phyloP scores from a whole-genome alignment of 2,329 filamentous ascomycete genomes.

The Zymoseptoria ardabiliae region DNA sequence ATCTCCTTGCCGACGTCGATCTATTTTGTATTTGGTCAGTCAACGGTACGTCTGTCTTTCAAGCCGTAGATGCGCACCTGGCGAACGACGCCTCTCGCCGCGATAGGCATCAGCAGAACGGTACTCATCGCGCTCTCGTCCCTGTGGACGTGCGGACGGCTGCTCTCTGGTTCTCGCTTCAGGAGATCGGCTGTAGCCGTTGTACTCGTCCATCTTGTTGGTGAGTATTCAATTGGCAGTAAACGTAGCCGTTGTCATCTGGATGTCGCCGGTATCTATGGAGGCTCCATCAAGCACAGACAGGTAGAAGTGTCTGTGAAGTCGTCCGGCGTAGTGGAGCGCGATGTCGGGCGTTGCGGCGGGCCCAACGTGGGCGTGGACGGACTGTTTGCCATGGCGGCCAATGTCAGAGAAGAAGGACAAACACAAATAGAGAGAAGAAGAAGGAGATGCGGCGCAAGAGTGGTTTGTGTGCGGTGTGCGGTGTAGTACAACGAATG shows the following conservation, averaged over 20 bases:
- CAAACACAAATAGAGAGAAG: constrained; percentile 21
- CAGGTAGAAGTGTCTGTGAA: neutral
- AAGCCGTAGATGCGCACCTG: constrained; percentile 14
- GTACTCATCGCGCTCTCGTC: constrained; percentile 22
- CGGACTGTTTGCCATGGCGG: constrained; percentile 24
- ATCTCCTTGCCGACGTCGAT: constrained; percentile 30
- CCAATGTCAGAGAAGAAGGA: constrained; percentile 20
- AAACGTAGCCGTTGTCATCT: neutral
- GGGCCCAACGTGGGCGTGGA: constrained; percentile 4
- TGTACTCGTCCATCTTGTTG: constrained; percentile 18
- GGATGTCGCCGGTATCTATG: constrained; percentile 4
- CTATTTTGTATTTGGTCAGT: constrained; percentile 14
- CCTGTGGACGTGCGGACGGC: constrained; percentile 7
- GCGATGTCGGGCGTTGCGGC: neutral
- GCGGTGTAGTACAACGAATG: neutral
- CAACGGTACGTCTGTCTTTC: neutral
- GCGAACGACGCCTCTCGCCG: constrained; percentile 23
- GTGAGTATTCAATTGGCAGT: neutral
- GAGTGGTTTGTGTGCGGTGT: constrained; percentile 1
- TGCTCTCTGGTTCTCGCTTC: neutral
- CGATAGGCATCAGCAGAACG: constrained; percentile 23
- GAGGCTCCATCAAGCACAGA: constrained; percentile 13
- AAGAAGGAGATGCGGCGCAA: constrained; percentile 22
- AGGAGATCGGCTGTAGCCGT: constrained; percentile 5
- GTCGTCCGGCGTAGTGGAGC: neutral